Evolutionary conservation across 805 yeast genomes (phyloP), one percentile per base, ranked within the genome.

Genomic region (Candida patagonica): DNA sequence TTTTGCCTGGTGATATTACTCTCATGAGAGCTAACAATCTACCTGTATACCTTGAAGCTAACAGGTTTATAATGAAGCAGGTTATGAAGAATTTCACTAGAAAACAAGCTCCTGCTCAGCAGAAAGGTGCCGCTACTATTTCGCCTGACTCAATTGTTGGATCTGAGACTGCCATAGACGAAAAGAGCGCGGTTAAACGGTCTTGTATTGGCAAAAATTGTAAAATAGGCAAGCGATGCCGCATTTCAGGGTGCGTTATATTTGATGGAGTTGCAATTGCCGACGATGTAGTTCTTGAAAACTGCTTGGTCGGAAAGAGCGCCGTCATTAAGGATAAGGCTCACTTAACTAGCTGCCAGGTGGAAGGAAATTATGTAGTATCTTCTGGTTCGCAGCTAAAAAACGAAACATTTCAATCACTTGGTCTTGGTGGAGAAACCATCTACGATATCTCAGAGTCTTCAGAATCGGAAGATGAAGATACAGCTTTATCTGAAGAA

Each of bases 101-200:
- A 47, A 19, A 42, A 15, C 37, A 33, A 13, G 39, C 49, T 50
- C 15, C 50, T 51, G 21, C 44, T 54, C 37, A 44, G 52, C 38
- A 39, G 3, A 40, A 40, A 26, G 47, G 44, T 6, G 68, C 75
- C 4, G 89, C 95, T 1, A 79, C 80, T 12, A 74, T 92, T 26
- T 96, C 97, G 41, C 79, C 78, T 7, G 98, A 89, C 59, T 83
- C 95, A 0, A 59, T 79, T 27, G 78, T 89, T 9, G 96, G 89
- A 8, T 68, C 65, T 8, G 63, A 66, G 26, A 73, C 89, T n/a
- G 60, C 57, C 1, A 58, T 92, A 39, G 92, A 86, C 15, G 96
- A 86, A 53, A 76, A 76, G 49, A 80, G 95, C 16, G 83, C 79
- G 56, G 85, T 92, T 38, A 92, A 92, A 63, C 74, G 92, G 45